Percentiles rank a stretch among this genome's conserved stretches.
These are phyloP conservation scores for Aciculosporium take DNA, from an alignment of 2,329 filamentous ascomycete genomes.

Conservation along the genomic window DNA sequence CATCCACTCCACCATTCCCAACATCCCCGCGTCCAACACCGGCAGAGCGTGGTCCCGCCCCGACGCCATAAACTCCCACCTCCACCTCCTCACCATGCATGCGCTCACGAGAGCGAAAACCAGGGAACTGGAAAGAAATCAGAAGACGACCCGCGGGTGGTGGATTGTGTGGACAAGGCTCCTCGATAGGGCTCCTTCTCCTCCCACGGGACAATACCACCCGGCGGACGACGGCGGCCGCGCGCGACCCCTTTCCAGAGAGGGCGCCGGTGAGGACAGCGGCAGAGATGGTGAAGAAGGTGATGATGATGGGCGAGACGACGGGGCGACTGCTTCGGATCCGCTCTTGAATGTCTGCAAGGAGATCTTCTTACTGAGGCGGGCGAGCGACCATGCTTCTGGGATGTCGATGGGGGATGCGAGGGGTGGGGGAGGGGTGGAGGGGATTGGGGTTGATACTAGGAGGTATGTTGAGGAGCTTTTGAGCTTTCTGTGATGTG, in stretches of 20 bases:
- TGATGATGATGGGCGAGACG: no score
- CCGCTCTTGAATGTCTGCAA: no score
- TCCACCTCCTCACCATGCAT: constrained; percentile 46
- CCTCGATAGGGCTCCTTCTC: constrained; percentile 20
- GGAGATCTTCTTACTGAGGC: constrained; percentile 47
- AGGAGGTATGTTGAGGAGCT: constrained; percentile 60
- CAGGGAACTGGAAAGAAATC: constrained; percentile 43
- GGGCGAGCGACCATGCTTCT: constrained; percentile 41
- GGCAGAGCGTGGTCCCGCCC: constrained; percentile 38
- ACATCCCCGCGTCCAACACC: constrained; percentile 3
- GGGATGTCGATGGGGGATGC: constrained; percentile 22
- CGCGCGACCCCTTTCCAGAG: no score
- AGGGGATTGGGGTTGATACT: constrained; percentile 66
- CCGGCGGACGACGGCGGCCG: constrained; percentile 8
- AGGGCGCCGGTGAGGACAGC: background rate
- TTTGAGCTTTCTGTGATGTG: constrained; percentile 37
- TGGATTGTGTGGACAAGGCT: constrained; percentile 56
- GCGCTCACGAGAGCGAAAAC: constrained; percentile 25
- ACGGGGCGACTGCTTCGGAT: no score
- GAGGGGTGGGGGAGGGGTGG: constrained; percentile 37
- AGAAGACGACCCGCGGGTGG: constrained; percentile 53
- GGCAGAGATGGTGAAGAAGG: constrained; percentile 2
- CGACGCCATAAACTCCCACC: constrained; percentile 51
- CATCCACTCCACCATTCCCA: constrained; percentile 4
- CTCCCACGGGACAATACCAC: background rate